Base-by-base conservation (phyloP, 2,329 filamentous ascomycete genomes). In the Hypoxylon sp. region DNA sequence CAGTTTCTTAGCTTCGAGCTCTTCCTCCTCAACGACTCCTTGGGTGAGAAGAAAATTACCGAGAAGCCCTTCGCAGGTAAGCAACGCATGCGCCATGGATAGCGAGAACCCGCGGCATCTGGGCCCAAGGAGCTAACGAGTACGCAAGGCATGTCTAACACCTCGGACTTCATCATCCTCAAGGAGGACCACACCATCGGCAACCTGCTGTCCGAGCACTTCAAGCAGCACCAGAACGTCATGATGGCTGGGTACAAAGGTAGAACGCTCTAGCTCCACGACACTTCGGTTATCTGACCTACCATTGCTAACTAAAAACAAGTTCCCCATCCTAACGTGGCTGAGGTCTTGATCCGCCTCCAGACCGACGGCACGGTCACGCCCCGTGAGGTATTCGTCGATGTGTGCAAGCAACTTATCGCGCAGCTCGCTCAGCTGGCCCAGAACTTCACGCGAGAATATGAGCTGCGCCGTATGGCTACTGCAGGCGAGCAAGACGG, bases 111-210 rank as follows among this genome's bases (percentile, higher is more conserved):
- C 22, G 15, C 44, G 15, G n/a, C 34, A 5, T n/a, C 22, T n/a
- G n/a, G n/a, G n/a, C n/a, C n/a, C n/a, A n/a, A 17, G 26, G 56
- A 39, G 56, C 43, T 61, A 37, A 57, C 30, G 10, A 56, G 24
- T 7, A 53, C 30, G 49, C 49, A 62, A 95, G 93, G 93, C 74
- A 93, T 97, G 76, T 92, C 94, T 20, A 97, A 97, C 77, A 93
- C 92, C n/a, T 91, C 93, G 8, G 91, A 97, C 79, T 99, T 99
- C 81, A 89, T 92, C 62, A 89, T 99, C 80, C 92, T 93, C 80
- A 98, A 97, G 79, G 95, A 99, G 78, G 95, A 99, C 73, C 94
- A 97, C 80, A 97, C 94, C 1, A 87, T 99, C 24, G 95, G 90
- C 72, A 97, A 99, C 78, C 85, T 99, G 58, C 85, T 99, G 59